Base-by-base conservation (phyloP, 1,284 basidiomycete genomes). In the Heterobasidion parviporum region DNA sequence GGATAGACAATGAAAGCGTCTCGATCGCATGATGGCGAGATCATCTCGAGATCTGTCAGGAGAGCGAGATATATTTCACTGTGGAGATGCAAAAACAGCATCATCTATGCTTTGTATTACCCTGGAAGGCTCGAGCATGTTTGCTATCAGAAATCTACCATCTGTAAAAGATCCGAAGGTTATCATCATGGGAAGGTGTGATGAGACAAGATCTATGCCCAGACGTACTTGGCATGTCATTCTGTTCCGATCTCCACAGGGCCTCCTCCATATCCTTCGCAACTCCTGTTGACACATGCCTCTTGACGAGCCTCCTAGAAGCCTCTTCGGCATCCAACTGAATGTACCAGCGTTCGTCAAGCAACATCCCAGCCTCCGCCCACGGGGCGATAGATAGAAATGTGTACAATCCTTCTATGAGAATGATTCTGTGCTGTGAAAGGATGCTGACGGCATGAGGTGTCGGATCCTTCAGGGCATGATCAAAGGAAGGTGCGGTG, bases 321-420 rank as follows among this genome's bases (percentile, higher is more conserved):
- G 89, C 92, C 54, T 82, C 78, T 1, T 73, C 72, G 6, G 76
- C 65, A 34, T 85, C 81, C 7, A 90, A 73, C 10, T 86, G 74
- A 20, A 97, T 72, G 70, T 87, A 87, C 78, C 92, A 88, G 14
- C 90, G 76, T 64, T 92, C 83, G 65, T 98, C 89, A 57, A 95
- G 76, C 60, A 81, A 65, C 26, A 72, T 68, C 0, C 85, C 83
- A 1, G 85, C 89, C 15, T 80, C 76, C 1, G 66, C 67, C 95
- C 95, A 98, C 0, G 87, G 86, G 0, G 79, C 73, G 16, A 82
- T 72, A 38, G 83, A 77, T 18, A 94, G 77, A 58, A 92, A 81
- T 6, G 84, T 80, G 68, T 96, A 94, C 8, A 96, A 72, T 0
- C 94, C 92, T 70, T 96, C 92, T 57, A 95, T 80, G 56, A 95